Evolutionary conservation across 352 stramenopile species (phyloP), one percentile per base, ranked within the genome.

Genomic region (Phytopythium ostracodes): DNA sequence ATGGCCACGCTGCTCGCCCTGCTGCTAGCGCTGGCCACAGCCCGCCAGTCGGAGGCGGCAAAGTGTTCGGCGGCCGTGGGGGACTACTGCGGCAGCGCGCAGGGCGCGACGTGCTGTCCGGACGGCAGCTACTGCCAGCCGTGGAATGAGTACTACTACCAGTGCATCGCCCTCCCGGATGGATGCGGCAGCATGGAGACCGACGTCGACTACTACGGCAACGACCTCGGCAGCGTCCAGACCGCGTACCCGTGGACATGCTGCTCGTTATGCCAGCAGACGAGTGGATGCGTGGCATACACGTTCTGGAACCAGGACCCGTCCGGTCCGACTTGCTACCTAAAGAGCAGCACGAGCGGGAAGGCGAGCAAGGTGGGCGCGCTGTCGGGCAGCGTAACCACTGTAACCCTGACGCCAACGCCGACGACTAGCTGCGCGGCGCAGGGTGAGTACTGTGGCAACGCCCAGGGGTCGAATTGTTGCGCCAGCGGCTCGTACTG

Each of bases 131-230:
- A 74, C 72, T 88, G 79, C 62, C 79, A 88, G 51, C 79, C 79
- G 9, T 88, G 79, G 79, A 87, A 84, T 54, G 53, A 49, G 0
- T 42, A 72, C 24, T 88, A 79, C 60, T 88, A 87, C 67, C 78
- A 87, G 67, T 88, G 78, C 36, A 70, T 83, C 40, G 43, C 47
- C 1, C 42, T 70, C 2, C 72, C 76, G 4, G 59, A 69, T 9
- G 72, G 70, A 15, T 84, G 76, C 50, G 59, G 64, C 73, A 84
- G 46, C 50, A 83, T 49, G 62, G 72, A 84, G 49, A 77, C 74
- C 4, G 75, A 82, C 40, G 66, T 84, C 33, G 71, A 87, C 59
- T 83, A 77, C 66, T 75, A 72, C 31, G 78, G 78, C 50, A 81
- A 81, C 50, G 76, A 82, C 53, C 38, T 83, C 46, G 62, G 50